Base-by-base conservation (phyloP, 352 stramenopile species). In the Pelagophyceae sp. region DNA sequence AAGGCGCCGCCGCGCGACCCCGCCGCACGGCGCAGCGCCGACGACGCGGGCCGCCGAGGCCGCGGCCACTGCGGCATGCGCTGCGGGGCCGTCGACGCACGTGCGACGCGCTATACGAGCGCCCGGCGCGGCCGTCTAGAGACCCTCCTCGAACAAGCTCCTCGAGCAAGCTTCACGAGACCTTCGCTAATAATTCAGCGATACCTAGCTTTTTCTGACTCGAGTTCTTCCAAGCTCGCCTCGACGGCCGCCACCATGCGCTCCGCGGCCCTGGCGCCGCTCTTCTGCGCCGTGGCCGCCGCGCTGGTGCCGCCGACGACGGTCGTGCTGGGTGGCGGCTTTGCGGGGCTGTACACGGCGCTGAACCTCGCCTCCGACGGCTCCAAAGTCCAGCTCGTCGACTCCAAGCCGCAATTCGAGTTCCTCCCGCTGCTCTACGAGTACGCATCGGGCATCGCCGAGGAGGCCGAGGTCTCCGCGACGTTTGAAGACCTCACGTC, bases 371-470 rank as follows among this genome's bases (percentile, higher is more conserved):
- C 67, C 15, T 33, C 5, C n/a, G 61, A 40, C 37, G 67, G 67
- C 2, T 19, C 2, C 2, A 51, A 51, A 23, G 45, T 54, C 11
- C 23, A 6, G 58, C 20, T 85, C 0, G 78, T 85, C 76, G 82
- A 85, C 33, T 78, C 78, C 50, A 79, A 76, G 0, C 80, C 84
- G 76, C 29, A 77, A 33, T 85, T 85, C 75, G 76, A 79, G 1
- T 85, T 85, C 61, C 78, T 84, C 33, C 80, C 82, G 6, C 71
- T 85, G 29, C 63, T 85, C 20, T 85, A 85, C 51, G 80, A 85
- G 76, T 78, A 83, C 32, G 82, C 78, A 51, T 54, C 79, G 27
- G 82, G 80, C n/a, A 76, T 80, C 74, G 80, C 80, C 31, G 79
- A 67, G 67, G 32, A 80, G 35, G 80, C 84, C 29, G 80, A 85